Conservation (phyloP, 2,329 filamentous ascomycete genomes). For the Ophiosphaerella korrae region DNA sequence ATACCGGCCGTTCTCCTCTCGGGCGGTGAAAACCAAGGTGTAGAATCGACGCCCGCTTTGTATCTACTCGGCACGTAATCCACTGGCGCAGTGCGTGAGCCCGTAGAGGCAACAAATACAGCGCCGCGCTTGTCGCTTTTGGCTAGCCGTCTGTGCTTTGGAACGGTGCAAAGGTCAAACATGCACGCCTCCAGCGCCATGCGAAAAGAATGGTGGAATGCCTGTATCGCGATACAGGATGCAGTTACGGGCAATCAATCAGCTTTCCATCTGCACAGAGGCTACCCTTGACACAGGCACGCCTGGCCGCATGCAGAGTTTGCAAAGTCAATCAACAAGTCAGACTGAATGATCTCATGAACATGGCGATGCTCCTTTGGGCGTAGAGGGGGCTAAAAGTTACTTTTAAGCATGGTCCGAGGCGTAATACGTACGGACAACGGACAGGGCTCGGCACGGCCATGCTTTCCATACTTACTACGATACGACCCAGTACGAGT, state of each 20-base stretch:
- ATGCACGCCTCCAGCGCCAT: conserved; percentile 15
- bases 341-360: conserved; percentile 29
- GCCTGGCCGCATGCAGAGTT: conserved; percentile 19
- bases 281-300: conserved; percentile 3
- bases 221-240: conserved; percentile 3
- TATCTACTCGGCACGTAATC: conserved; percentile 15
- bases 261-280: conserved; percentile 10
- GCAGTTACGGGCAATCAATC: conserved; percentile 12
- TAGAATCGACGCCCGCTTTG: conserved; percentile 6
- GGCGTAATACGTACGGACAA: conserved; percentile 17
- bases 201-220: conserved; percentile 12
- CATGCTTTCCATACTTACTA: conserved; percentile 19
- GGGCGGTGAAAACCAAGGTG: neutral
- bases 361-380: conserved; percentile 35
- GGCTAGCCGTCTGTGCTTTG: conserved; percentile 6
- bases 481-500: conserved; percentile 18
- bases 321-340: conserved; percentile 19
- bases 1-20: conserved; percentile 11
- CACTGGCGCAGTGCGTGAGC: conserved; percentile 3
- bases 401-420: conserved; percentile 17
- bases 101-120: conserved; percentile 1
- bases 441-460: conserved; percentile 37
- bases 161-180: conserved; percentile 15
- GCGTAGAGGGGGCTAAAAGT: conserved; percentile 24
- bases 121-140: conserved; percentile 8